Base-by-base conservation (phyloP, 768 basidiomycete genomes). In the Rhodotorula toruloides region DNA sequence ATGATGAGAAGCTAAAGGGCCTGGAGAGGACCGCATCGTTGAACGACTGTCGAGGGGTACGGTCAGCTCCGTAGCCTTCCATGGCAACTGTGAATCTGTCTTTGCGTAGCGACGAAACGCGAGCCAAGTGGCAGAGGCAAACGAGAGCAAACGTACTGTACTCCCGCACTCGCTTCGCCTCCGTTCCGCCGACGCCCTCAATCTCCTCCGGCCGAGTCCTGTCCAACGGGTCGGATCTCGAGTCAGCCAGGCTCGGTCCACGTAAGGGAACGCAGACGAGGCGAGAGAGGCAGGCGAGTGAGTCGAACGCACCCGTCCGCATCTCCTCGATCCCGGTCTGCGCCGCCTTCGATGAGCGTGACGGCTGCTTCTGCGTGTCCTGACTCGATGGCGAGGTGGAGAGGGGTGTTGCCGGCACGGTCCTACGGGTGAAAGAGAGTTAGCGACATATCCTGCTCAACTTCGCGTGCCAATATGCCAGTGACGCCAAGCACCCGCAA, bases 331-430 rank as follows among this genome's bases (percentile, higher is more conserved):
- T 83, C 84, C 37, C 94, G 86, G 81, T 97, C 94, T 13, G 93
- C 93, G 27, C 94, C 94, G 52, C 91, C 93, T 76, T 94, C 90
- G 65, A 99, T 94, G 56, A 99, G 82, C 55, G 88, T 77, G 4
- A 91, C 88, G 16, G 94, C 94, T 22, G 86, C 88, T 76, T 91
- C 87, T 21, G 90, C 94, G 75, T 97, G 89, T 25, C 87, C 94
- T 59, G 89, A 91, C 74, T 99, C 94, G 87, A 99, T 88, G 25
- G 94, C 93, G 39, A 99, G 84, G 81, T 99, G 96, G 43, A 99
- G 80, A 4, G 96, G 91, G 3, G 96, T 97, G 75, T 97, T 96
- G 56, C 94, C 93, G 89, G 74, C 58, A 61, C 72, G 73, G 50
- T 54, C 65, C 36, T 63, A 63, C 61, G 68, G 19, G 32, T 21